A percentile compares a stretch with the other conserved stretches of the same genome.
Conservation (phyloP, 176 grass and related monocot genomes). For the Oryza brachyantha region DNA sequence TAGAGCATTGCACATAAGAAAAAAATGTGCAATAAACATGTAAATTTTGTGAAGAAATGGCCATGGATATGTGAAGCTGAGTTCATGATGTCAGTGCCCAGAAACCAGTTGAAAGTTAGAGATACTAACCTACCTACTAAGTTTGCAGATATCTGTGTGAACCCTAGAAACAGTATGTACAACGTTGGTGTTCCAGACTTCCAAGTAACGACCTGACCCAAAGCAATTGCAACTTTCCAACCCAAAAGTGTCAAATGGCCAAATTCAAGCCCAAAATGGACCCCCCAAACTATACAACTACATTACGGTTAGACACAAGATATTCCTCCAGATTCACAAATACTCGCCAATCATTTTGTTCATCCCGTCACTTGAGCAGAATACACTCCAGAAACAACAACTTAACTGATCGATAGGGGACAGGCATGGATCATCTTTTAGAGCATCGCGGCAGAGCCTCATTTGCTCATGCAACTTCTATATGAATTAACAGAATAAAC, state of each 20-base stretch:
- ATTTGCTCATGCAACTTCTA: not conserved
- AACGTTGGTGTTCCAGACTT: not conserved
- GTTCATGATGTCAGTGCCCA: not conserved
- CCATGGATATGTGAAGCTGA: not conserved
- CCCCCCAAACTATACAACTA: not conserved
- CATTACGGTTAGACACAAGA: not conserved
- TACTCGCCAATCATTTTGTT: not conserved
- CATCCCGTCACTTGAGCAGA: not conserved
- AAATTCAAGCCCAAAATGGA: not conserved
- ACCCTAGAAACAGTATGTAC: not conserved
- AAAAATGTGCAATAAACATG: not conserved
- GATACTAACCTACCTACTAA: not conserved
- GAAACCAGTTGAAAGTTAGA: not conserved
- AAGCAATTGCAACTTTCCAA: not conserved
- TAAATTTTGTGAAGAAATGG: not conserved
- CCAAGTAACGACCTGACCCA: not conserved
- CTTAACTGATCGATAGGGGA: not conserved
- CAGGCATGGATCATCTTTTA: not conserved
- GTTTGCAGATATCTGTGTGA: not conserved
- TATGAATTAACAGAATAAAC: not conserved
- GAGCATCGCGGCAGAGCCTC: conserved; percentile 1
- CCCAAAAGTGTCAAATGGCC: not conserved
- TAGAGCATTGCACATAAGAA: not conserved
- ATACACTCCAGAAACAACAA: not conserved
- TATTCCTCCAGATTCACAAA: not conserved